phyloP scores from a whole-genome alignment of 2,329 filamentous ascomycete species.

The Tothia fuscella region DNA sequence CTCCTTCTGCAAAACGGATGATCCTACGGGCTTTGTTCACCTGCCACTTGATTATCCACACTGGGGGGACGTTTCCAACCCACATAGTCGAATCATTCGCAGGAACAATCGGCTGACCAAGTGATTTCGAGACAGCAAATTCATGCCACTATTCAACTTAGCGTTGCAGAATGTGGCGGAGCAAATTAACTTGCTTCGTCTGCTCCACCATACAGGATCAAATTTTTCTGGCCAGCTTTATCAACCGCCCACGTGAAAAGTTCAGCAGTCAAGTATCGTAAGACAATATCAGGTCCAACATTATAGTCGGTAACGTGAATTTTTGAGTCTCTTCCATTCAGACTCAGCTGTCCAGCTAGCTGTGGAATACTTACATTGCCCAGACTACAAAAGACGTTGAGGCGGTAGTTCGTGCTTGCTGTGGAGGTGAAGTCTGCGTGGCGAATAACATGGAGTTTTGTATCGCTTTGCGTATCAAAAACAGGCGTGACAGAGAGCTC shows the following conservation, averaged over 20 bases:
- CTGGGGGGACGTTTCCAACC: not conserved
- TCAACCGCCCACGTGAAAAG: conserved; percentile 42
- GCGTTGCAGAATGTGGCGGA: conserved; percentile 26
- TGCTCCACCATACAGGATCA: conserved; percentile 52
- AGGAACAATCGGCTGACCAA: too few species aligned
- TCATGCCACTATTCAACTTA: too few species aligned
- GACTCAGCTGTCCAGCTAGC: conserved; percentile 39
- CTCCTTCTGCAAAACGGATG: conserved; percentile 23
- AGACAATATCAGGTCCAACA: conserved; percentile 41
- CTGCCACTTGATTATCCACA: not conserved
- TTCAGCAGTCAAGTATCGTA: conserved; percentile 59
- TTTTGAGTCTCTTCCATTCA: conserved; percentile 54
- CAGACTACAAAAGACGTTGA: conserved; percentile 48
- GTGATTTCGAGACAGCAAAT: too few species aligned
- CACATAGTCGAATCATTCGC: not conserved
- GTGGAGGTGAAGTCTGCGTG: conserved; percentile 55
- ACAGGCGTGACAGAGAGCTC: conserved; percentile 52
- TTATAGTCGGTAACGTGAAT: conserved; percentile 56
- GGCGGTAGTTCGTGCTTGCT: conserved; percentile 47
- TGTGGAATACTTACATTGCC: conserved; percentile 45
- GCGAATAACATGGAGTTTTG: conserved; percentile 52
- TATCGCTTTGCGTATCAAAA: conserved; percentile 33
- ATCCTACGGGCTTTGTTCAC: conserved; percentile 19
- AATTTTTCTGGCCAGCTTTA: conserved; percentile 39
- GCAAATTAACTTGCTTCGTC: conserved; percentile 52